Evolutionary conservation across 1,139 yeast species (phyloP).

Genomic region (Entelexis sorbosivorans): DNA sequence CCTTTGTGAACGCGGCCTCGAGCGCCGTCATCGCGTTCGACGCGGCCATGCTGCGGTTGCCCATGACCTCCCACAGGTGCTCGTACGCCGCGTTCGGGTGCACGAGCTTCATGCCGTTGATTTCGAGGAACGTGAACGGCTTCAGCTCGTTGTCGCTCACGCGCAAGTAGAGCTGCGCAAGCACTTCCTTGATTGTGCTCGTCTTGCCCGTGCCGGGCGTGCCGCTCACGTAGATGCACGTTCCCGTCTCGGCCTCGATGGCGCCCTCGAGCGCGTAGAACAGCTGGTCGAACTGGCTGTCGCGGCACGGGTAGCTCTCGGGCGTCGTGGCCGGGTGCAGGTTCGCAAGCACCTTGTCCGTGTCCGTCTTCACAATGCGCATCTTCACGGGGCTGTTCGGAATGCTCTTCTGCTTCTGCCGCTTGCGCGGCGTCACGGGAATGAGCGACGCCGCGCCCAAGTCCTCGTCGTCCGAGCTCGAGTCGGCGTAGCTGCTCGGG

Average conservation of each 20-base stretch:
- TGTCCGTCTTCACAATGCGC: not conserved
- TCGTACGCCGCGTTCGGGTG: slow-evolving; percentile 85
- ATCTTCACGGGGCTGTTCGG: not conserved
- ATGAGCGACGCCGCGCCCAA: not conserved
- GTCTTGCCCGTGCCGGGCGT: slow-evolving; percentile 99
- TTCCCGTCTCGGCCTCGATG: slow-evolving; percentile 59
- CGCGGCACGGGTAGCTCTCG: slow-evolving; percentile 73
- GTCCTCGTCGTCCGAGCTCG: slow-evolving; percentile 2
- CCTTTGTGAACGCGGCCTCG: slow-evolving; percentile 42
- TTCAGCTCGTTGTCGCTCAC: slow-evolving; percentile 39
- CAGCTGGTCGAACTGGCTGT: slow-evolving; percentile 67
- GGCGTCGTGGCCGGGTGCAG: slow-evolving; percentile 57
- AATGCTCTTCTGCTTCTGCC: not conserved
- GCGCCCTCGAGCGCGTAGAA: slow-evolving; percentile 67
- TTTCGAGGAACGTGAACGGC: slow-evolving; percentile 65
- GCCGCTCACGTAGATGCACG: slow-evolving; percentile 85
- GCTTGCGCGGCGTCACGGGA: not conserved
- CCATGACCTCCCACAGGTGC: slow-evolving; percentile 65
- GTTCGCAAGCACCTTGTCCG: slow-evolving; percentile 7
- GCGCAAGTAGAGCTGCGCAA: slow-evolving; percentile 46
- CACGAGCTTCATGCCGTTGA: slow-evolving; percentile 78
- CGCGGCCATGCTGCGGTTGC: slow-evolving; percentile 46
- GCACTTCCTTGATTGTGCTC: slow-evolving; percentile 79
- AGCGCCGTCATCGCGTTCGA: slow-evolving; percentile 50
- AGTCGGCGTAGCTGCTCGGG: not conserved